phyloP scores from a whole-genome alignment of 768 basidiomycete species.

The Rhodotorula paludigena region DNA sequence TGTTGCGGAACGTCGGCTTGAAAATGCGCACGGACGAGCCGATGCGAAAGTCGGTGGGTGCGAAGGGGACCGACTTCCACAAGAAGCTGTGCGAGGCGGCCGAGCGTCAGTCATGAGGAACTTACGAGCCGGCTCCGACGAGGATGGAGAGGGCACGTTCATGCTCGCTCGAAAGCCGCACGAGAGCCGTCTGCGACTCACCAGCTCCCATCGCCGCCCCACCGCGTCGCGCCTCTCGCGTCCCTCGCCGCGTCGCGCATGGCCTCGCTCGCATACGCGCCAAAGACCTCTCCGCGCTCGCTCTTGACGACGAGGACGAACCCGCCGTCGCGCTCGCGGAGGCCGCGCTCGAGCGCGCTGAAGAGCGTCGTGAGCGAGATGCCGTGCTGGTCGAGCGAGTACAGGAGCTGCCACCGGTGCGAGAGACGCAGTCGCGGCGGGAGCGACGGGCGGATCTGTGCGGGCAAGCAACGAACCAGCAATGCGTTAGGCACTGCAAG shows the following conservation, averaged over 20 bases:
- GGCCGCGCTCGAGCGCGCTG: conserved; percentile 43
- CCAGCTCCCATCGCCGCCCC: conserved; percentile 89
- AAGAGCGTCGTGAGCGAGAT: conserved; percentile 88
- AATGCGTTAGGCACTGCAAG: no score
- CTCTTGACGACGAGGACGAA: conserved; percentile 64
- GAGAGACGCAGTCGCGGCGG: conserved; percentile 70
- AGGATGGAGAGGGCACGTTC: neutral
- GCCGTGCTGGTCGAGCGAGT: conserved; percentile 91
- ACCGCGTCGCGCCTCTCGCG: conserved; percentile 46
- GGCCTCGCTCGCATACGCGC: conserved; percentile 75
- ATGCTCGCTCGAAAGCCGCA: no score
- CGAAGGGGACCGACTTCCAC: conserved; percentile 54
- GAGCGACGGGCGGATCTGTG: conserved; percentile 64
- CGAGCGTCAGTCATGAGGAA: neutral
- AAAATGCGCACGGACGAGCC: conserved; percentile 56
- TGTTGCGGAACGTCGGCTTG: conserved; percentile 81
- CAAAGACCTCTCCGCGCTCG: conserved; percentile 63
- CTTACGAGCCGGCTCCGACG: no score
- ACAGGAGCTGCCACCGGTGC: conserved; percentile 68
- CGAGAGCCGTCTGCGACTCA: conserved; percentile 40
- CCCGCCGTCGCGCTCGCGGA: conserved; percentile 50
- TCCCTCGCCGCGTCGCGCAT: conserved; percentile 56
- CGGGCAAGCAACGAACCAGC: neutral
- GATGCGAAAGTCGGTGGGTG: conserved; percentile 35
- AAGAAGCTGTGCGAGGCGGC: conserved; percentile 57